Conservation (phyloP, 108 stramenopile species). For the Cyclotella kingstonii region DNA sequence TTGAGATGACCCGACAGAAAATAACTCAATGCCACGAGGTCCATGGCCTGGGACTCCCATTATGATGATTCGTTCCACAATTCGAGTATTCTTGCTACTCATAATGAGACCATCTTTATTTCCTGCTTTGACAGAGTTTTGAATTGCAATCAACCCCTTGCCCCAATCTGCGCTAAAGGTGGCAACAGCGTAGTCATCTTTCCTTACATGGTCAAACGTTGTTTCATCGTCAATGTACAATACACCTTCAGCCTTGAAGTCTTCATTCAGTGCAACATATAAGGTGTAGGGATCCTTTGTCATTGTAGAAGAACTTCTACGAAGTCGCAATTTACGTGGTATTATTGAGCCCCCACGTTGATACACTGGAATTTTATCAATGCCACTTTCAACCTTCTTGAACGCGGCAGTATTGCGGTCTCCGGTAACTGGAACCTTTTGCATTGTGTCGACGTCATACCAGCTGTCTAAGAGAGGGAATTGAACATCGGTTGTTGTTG, state of each 20-base stretch:
- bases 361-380: conserved; percentile 91
- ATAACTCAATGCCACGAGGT: conserved; percentile 41
- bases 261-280: conserved; percentile 83
- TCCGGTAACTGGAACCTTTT: conserved; percentile 46
- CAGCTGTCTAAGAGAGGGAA: conserved; percentile 80
- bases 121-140: conserved; percentile 52
- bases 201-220: conserved; percentile 76
- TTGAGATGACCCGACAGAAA: not conserved
- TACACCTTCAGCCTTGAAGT: conserved; percentile 64
- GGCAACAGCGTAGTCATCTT: conserved; percentile 61
- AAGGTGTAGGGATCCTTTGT: conserved; percentile 95
- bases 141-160: conserved; percentile 27
- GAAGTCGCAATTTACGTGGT: conserved; percentile 90
- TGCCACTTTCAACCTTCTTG: conserved; percentile 63
- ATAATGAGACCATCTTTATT: conserved; percentile 39
- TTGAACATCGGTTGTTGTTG: conserved; percentile 61
- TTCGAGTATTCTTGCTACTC: conserved; percentile 27
- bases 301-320: conserved; percentile 90
- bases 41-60: conserved; percentile 60
- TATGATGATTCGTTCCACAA: conserved; percentile 78
- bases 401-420: conserved; percentile 25
- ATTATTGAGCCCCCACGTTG: conserved; percentile 91
- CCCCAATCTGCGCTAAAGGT: conserved; percentile 54
- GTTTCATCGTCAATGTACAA: conserved; percentile 98
- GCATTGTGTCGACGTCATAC: conserved; percentile 88